phyloP scores from a whole-genome alignment of 2,329 filamentous ascomycete species.

The Thermoascus crustaceus region DNA sequence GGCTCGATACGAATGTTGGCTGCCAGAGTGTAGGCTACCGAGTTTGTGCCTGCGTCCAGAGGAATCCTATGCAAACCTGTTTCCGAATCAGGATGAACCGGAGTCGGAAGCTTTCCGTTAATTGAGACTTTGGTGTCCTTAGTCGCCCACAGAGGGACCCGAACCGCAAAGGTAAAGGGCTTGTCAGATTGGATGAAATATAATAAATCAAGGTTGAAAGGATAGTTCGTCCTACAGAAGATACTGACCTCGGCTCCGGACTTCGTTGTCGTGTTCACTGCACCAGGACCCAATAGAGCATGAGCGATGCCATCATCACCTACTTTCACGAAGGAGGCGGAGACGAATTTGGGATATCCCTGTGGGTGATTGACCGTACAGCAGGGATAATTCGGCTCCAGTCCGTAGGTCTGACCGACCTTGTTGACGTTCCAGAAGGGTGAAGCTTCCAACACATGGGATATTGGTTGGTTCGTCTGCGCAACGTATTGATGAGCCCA shows the following conservation, averaged over 20 bases:
- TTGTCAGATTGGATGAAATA: conserved; percentile 33
- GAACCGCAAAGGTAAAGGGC: conserved; percentile 38
- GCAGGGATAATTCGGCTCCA: conserved; percentile 46
- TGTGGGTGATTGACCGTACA: conserved; percentile 54
- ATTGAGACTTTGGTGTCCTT: conserved; percentile 15
- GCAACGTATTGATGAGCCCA: conserved; percentile 51
- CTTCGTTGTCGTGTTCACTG: conserved; percentile 31
- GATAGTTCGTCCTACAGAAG: conserved; percentile 44
- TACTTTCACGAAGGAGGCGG: conserved; percentile 39
- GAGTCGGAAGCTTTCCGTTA: conserved; percentile 11
- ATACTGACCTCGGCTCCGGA: conserved; percentile 34
- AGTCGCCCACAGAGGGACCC: conserved; percentile 39
- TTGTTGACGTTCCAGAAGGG: conserved; percentile 45
- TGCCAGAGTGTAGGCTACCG: conserved; percentile 26
- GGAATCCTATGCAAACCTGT: conserved; percentile 33
- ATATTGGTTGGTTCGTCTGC: conserved; percentile 47
- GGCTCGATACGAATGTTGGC: conserved; percentile 24
- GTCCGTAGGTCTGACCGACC: conserved; percentile 41
- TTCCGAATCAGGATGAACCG: conserved; percentile 22
- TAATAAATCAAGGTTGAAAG: conserved; percentile 32
- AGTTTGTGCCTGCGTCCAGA: conserved; percentile 26
- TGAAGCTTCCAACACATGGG: conserved; percentile 32
- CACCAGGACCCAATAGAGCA: conserved; percentile 42
- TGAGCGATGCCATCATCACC: conserved; percentile 43
- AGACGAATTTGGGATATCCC: conserved; percentile 49